Evolutionary conservation across 129 eudicot species (phyloP), one percentile per base, ranked within the genome.

Genomic region (Flaveria linearis): DNA sequence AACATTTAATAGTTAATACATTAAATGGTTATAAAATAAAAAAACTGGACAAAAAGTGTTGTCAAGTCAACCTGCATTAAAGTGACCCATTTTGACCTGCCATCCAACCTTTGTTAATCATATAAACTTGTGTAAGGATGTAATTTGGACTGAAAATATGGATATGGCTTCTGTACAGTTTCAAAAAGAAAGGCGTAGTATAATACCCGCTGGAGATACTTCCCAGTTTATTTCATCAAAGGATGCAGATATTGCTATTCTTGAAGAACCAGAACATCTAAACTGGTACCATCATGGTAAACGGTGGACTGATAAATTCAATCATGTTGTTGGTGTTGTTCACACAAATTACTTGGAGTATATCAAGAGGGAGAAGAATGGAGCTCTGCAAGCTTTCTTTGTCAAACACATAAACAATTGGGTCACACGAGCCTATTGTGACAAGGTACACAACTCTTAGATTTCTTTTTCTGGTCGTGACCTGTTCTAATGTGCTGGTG

Each of bases 201-300:
- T 94, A 69, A 76, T 94, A 76, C 99, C 99, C 16, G 91, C 99
- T 46, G 99, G 99, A 47, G 99, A 94, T 74, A 94, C 99, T 72
- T 84, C 97, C 45, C 86, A 81, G 68, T 94, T 94, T 70, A 94
- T 94, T 72, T 75, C 94, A 43, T 94, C 96, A 2, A 94, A 87
- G 81, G 96, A 91, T 57, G 99, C 99, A 56, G 97, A 94, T 82
- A 94, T 94, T 73, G 93, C 93, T 58, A 94, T 94, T 76, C 89
- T 94, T 33, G 97, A 94, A 86, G 99, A 94, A 71, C 99, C 99
- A 1, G 99, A 94, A 78, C 99, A 94, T 82, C 77, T 94, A 55
- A 94, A 91, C 76, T 94, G 99, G 99, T 94, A 94, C 71, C 96
- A 94, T 71, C 99, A 94, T 80, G 99, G 99, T 66, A 87, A 87